Conservation (phyloP, 306 rosid genomes). For the Hippophae rhamnoides region DNA sequence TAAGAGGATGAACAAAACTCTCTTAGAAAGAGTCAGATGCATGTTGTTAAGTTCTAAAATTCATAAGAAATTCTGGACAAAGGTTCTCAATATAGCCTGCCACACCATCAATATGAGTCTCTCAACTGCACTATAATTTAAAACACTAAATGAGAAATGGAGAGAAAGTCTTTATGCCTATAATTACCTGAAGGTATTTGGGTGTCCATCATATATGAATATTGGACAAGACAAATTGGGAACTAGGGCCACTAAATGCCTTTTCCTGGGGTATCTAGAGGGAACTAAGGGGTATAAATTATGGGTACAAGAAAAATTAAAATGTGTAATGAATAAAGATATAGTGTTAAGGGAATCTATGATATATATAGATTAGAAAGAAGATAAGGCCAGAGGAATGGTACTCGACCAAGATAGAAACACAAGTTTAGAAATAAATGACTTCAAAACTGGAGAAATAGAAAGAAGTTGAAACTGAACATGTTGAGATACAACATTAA, state of each 20-base stretch:
- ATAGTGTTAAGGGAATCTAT: neutral
- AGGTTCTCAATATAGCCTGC: neutral
- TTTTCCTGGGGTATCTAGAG: neutral
- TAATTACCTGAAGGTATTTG: neutral
- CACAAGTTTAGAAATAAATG: too few relatives aligned
- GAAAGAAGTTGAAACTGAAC: too few relatives aligned
- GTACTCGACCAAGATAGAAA: too few relatives aligned
- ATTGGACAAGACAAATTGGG: neutral
- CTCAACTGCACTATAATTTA: neutral
- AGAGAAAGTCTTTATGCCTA: neutral
- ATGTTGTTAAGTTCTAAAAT: neutral
- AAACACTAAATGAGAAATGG: neutral
- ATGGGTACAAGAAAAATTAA: neutral
- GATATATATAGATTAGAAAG: neutral
- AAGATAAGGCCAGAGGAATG: too few relatives aligned
- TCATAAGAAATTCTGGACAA: neutral
- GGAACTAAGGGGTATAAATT: neutral
- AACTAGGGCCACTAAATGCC: neutral
- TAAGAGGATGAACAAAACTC: slow-evolving; percentile 4
- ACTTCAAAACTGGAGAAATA: too few relatives aligned
- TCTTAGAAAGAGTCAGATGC: neutral
- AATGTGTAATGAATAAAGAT: neutral
- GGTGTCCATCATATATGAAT: neutral
- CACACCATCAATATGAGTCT: neutral
- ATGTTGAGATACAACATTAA: too few relatives aligned